These are phyloP conservation scores for Acarospora socialis DNA, from an alignment of 2,329 filamentous ascomycete species.

Conservation along the genomic window DNA sequence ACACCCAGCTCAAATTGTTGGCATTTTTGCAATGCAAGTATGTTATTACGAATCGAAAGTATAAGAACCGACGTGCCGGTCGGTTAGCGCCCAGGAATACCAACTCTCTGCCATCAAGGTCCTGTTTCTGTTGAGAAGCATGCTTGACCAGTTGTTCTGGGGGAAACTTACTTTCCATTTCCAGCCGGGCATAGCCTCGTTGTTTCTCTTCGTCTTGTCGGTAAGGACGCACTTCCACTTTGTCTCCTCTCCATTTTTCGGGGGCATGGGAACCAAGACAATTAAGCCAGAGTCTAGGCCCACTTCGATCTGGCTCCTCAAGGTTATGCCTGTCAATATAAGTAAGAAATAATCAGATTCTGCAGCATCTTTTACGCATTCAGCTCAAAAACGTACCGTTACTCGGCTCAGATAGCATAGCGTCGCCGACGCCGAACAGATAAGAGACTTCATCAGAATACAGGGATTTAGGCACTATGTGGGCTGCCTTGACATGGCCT, in stretches of 20 bases:
- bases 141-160: not conserved
- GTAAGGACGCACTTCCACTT: slow-evolving; percentile 5
- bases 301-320: slow-evolving; percentile 2
- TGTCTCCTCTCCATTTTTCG: not conserved
- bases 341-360: too few relatives aligned
- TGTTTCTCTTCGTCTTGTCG: not conserved
- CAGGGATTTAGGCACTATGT: slow-evolving; percentile 13
- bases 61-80: slow-evolving; percentile 9
- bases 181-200: not conserved
- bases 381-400: too few relatives aligned
- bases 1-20: too few relatives aligned
- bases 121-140: slow-evolving; percentile 3
- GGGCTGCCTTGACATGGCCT: slow-evolving; percentile 11
- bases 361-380: too few relatives aligned
- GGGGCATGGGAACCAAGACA: slow-evolving; percentile 4
- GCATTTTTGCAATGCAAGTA: slow-evolving; percentile 7
- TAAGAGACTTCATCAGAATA: slow-evolving; percentile 10
- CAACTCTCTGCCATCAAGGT: slow-evolving; percentile 6
- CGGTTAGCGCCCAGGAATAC: slow-evolving; percentile 7
- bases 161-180: not conserved
- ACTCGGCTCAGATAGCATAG: slow-evolving; percentile 8
- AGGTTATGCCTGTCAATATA: slow-evolving; percentile 3
- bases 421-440: slow-evolving; percentile 13
- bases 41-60: slow-evolving; percentile 6
- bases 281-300: slow-evolving; percentile 5